Conservation (phyloP, 768 basidiomycete species). For the Gymnopilus junonius region DNA sequence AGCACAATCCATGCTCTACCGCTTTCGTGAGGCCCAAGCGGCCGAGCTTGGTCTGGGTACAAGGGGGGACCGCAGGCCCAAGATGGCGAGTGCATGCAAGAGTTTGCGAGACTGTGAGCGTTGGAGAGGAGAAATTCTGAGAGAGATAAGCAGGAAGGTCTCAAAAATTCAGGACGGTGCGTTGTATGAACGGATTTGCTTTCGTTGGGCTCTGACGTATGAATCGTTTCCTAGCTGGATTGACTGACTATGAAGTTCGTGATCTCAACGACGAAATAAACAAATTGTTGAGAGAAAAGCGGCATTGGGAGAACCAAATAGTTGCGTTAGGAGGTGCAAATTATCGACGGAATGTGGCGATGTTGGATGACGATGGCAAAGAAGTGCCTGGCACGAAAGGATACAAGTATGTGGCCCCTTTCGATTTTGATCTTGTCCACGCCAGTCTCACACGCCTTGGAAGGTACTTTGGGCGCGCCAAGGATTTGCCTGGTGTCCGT, state of each 20-base stretch:
- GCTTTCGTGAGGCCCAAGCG: slow-evolving; percentile 96
- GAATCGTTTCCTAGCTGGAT: slow-evolving; percentile 60
- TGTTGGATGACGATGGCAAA: slow-evolving; percentile 93
- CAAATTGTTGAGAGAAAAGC: slow-evolving; percentile 91
- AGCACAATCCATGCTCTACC: slow-evolving; percentile 92
- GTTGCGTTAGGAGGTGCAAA: slow-evolving; percentile 96
- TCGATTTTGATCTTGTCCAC: not conserved
- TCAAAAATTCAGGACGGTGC: slow-evolving; percentile 96
- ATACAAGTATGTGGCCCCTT: slow-evolving; percentile 74
- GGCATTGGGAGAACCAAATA: slow-evolving; percentile 98
- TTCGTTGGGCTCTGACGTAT: not conserved
- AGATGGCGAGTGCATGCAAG: slow-evolving; percentile 92
- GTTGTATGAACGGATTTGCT: slow-evolving; percentile 27
- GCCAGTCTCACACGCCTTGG: not conserved
- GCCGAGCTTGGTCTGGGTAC: slow-evolving; percentile 93
- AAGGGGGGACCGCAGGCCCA: slow-evolving; percentile 82
- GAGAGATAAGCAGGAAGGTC: slow-evolving; percentile 95
- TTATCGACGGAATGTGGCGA: slow-evolving; percentile 90
- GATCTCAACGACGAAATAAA: slow-evolving; percentile 99
- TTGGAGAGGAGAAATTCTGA: slow-evolving; percentile 93
- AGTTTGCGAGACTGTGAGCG: slow-evolving; percentile 92
- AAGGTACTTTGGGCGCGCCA: slow-evolving; percentile 97
- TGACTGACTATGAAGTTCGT: slow-evolving; percentile 94
- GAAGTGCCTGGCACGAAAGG: slow-evolving; percentile 97
- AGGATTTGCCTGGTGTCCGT: slow-evolving; percentile 92